Evolutionary conservation across 2,329 filamentous ascomycete species (phyloP), one percentile per base, ranked within the genome.

Genomic region (Eutypella sp.): DNA sequence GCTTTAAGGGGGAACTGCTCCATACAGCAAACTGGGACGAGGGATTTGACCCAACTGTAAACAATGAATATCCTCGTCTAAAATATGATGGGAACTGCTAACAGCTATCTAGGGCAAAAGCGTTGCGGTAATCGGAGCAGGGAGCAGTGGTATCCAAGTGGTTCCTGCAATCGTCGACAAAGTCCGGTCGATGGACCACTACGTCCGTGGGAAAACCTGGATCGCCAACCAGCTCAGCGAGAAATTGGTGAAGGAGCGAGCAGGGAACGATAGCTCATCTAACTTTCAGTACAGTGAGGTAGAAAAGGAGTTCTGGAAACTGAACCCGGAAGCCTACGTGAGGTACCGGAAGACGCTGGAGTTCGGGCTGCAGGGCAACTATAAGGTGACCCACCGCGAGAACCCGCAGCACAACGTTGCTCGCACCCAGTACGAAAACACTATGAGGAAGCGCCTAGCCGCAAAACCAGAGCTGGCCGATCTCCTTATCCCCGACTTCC

Each of bases 111-210:
- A 50, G 20, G 57, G 53, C 11, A 64, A 64, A 45, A 45, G 49
- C 27, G 55, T 65, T 16, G 62, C 50, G 5, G 49, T 65, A 18
- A 63, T 64, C 25, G 60, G 58, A 11, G 57, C 57, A 24, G 61
- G 62, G 2, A 59, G 61, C 24, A 62, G 57, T 3, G 61, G 51
- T 0, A 57, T 63, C n/a, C 64, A 66, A 39, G 60, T 65, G n/a
- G 48, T 66, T 2, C 59, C 64, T 6, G 53, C 55, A 20, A 55
- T 67, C 29, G 25, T 54, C 56, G 25, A 43, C 43, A 4, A 41
- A 39, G 48, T 15, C 19, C 8, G 23, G 38, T 15, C 19, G 7
- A 44, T 20, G 15, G 27, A 44, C 25, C 25, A 29, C 25, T 29
- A 29, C 25, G 25, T 29, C 25, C 25, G 25, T 8, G 25, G 25